These are phyloP conservation scores for Gnomoniopsis smithogilvyi DNA, from an alignment of 2,329 filamentous ascomycete species.

Conservation along the genomic window DNA sequence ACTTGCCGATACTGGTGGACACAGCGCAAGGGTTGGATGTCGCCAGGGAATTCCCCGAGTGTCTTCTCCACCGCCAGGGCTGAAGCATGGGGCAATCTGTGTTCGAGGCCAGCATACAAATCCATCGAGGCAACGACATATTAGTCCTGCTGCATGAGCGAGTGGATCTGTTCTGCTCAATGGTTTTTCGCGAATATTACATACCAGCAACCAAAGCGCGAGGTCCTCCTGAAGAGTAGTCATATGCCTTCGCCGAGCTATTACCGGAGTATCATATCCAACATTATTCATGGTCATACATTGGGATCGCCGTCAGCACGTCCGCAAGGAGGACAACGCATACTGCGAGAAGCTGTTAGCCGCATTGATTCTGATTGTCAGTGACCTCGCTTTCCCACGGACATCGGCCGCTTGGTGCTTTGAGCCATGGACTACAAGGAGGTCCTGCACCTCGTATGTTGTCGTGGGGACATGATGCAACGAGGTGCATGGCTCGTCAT, in stretches of 20 bases:
- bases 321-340: not conserved
- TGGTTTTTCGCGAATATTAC: not conserved
- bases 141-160: not conserved
- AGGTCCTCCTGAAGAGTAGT: not conserved
- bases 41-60: not conserved
- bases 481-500: not conserved
- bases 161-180: not conserved
- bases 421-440: not conserved
- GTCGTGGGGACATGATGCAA: not conserved
- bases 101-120: not conserved
- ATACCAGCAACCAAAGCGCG: not conserved
- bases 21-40: not conserved
- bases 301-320: not conserved
- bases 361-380: not conserved
- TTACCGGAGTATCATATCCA: not conserved
- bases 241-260: not conserved
- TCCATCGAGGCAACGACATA: not conserved
- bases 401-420: not conserved
- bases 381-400: not conserved
- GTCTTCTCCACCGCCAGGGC: constrained; percentile 5
- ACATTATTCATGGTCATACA: not conserved
- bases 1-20: not conserved
- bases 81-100: constrained; percentile 9
- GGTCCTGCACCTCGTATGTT: not conserved
- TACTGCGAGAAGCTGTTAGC: not conserved